Evolutionary conservation across 2,329 filamentous ascomycete species (phyloP).

Genomic region (Arthrobotrys megalospora): DNA sequence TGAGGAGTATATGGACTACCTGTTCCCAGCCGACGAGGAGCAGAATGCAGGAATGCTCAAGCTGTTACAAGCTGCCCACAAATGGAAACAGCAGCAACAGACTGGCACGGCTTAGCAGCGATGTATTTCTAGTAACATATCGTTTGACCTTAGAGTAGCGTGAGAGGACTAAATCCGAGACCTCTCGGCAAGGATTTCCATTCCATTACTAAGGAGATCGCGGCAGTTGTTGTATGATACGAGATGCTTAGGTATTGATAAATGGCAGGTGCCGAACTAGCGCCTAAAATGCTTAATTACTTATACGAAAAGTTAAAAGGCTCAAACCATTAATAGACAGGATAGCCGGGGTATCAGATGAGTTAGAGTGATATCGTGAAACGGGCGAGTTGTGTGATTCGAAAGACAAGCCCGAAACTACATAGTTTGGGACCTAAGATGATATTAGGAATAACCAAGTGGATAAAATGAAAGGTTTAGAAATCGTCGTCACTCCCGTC

Average conservation of each 20-base stretch:
- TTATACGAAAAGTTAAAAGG: constrained; percentile 15
- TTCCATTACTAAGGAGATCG: constrained; percentile 13
- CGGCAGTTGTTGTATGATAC: constrained; percentile 60
- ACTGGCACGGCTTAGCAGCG: constrained; percentile 63
- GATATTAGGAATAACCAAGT: constrained; percentile 8
- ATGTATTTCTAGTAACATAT: constrained; percentile 22
- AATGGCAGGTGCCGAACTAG: constrained; percentile 21
- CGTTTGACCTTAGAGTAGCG: background rate
- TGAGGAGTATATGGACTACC: constrained; percentile 97
- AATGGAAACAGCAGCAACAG: constrained; percentile 82
- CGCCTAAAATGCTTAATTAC: constrained; percentile 30
- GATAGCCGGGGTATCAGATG: constrained; percentile 15
- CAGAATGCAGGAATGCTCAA: constrained; percentile 86
- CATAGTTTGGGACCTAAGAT: constrained; percentile 1
- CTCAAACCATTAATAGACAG: constrained; percentile 24
- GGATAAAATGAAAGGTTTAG: constrained; percentile 15
- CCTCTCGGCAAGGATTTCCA: constrained; percentile 22
- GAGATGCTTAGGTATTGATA: constrained; percentile 19
- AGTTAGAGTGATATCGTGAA: constrained; percentile 11
- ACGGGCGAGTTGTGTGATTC: constrained; percentile 1
- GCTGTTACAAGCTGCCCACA: constrained; percentile 85
- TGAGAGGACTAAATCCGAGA: background rate
- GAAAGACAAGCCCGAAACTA: constrained; percentile 2
- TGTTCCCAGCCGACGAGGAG: constrained; percentile 96
- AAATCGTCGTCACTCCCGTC: constrained; percentile 51